A percentile compares a stretch with the other conserved stretches of the same genome.
Evolutionary conservation across 768 basidiomycete genomes (phyloP).

Genomic region (Tremella mesenterica): DNA sequence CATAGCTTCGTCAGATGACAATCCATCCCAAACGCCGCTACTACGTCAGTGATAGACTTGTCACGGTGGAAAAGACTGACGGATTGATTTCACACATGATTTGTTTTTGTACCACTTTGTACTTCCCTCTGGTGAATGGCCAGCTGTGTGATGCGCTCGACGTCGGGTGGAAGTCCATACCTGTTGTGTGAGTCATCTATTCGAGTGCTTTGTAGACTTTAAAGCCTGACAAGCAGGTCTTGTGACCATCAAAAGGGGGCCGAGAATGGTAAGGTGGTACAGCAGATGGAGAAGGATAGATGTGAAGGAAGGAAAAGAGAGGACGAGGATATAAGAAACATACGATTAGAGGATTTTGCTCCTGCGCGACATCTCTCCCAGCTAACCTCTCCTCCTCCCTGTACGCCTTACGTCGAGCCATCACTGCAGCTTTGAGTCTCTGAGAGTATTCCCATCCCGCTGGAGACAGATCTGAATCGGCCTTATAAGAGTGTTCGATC

Average conservation of each 20-base stretch:
- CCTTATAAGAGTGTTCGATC: constrained; percentile 97
- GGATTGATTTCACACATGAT: constrained; percentile 99
- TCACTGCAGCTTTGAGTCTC: constrained; percentile 76
- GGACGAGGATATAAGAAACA: constrained; percentile 1
- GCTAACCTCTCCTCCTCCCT: constrained; percentile 58
- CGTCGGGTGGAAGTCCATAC: constrained; percentile 96
- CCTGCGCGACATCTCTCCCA: constrained; percentile 51
- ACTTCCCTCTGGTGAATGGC: constrained; percentile 66
- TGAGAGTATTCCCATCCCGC: constrained; percentile 94
- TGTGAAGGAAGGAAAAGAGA: too few species aligned
- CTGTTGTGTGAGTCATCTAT: constrained; percentile 47
- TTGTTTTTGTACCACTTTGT: constrained; percentile 75
- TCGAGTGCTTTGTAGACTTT: too few species aligned
- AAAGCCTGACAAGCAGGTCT: too few species aligned
- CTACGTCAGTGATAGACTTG: neutral
- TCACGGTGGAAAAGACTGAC: constrained; percentile 46
- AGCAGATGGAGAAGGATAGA: too few species aligned
- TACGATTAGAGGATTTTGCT: constrained; percentile 44
- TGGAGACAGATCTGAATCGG: constrained; percentile 90
- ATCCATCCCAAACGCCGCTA: constrained; percentile 74
- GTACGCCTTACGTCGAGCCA: constrained; percentile 68
- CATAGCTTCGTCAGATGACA: constrained; percentile 79
- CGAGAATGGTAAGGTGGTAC: too few species aligned
- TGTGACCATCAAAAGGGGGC: too few species aligned
- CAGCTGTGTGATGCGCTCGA: constrained; percentile 92